Conservation (phyloP, 768 basidiomycete genomes). For the Pleurotus djamor region DNA sequence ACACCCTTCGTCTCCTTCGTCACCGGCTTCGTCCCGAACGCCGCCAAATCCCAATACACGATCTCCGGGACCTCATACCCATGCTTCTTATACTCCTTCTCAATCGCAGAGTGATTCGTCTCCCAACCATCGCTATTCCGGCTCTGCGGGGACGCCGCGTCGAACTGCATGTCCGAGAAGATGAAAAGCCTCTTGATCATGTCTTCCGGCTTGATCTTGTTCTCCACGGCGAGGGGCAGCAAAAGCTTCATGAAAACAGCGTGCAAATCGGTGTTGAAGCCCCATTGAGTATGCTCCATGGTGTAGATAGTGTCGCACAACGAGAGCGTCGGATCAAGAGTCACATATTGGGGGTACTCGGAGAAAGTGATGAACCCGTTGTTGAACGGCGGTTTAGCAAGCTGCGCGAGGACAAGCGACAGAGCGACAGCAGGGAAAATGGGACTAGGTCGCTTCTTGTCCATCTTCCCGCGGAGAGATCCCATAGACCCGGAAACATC, state of each 20-base stretch:
- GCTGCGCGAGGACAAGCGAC: conserved; percentile 60
- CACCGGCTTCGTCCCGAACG: conserved; percentile 40
- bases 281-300: conserved; percentile 42
- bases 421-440: conserved; percentile 65
- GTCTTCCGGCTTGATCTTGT: conserved; percentile 59
- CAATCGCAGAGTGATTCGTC: conserved; percentile 61
- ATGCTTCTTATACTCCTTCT: conserved; percentile 49
- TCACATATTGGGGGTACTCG: conserved; percentile 40
- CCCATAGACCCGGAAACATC: conserved; percentile 82
- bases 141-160: conserved; percentile 22
- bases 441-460: conserved; percentile 27
- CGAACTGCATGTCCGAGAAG: conserved; percentile 82
- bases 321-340: conserved; percentile 38
- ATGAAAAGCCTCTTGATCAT: conserved; percentile 79
- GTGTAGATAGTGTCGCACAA: conserved; percentile 32
- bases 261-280: conserved; percentile 59
- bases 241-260: conserved; percentile 63
- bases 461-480: conserved; percentile 6
- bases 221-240: conserved; percentile 54
- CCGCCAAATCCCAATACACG: conserved; percentile 67
- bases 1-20: conserved; percentile 55
- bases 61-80: conserved; percentile 75
- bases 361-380: conserved; percentile 74
- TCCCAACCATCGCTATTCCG: conserved; percentile 35
- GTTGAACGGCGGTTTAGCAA: conserved; percentile 64